phyloP scores from a whole-genome alignment of 2,329 filamentous ascomycete species.

The Coniochaeta hoffmannii region DNA sequence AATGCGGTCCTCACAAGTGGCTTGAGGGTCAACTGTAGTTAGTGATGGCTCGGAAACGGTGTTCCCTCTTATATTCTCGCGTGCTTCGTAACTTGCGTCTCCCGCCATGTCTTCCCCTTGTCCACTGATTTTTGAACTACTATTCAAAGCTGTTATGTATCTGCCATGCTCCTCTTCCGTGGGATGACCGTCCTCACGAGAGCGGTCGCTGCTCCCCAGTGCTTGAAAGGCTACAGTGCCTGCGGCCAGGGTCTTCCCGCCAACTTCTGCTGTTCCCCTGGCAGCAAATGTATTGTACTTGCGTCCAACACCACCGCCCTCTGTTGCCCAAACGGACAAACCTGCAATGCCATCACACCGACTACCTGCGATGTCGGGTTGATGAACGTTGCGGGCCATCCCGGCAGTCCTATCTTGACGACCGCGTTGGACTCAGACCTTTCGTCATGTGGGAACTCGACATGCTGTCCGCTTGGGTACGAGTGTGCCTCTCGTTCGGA shows the following conservation, averaged over 20 bases:
- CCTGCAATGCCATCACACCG: slow-evolving; percentile 9
- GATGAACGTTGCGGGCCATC: slow-evolving; percentile 9
- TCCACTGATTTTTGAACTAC: background rate
- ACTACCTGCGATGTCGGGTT: slow-evolving; percentile 10
- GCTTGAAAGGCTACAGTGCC: background rate
- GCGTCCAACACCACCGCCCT: slow-evolving; percentile 11
- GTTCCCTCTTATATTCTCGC: background rate
- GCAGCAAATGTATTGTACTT: slow-evolving; percentile 5
- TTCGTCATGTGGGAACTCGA: slow-evolving; percentile 5
- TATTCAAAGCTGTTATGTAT: background rate
- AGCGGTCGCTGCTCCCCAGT: background rate
- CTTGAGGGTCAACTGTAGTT: background rate
- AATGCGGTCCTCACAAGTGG: background rate
- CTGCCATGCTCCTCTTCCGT: background rate
- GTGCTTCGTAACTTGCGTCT: background rate
- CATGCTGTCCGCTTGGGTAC: slow-evolving; percentile 15
- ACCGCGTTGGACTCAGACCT: slow-evolving; percentile 7
- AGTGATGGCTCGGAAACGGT: background rate
- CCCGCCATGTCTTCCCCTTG: background rate
- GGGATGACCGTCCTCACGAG: background rate
- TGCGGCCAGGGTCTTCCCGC: slow-evolving; percentile 10
- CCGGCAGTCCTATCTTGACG: slow-evolving; percentile 7
- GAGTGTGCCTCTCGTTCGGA: background rate
- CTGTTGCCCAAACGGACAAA: slow-evolving; percentile 9
- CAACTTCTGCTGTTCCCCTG: slow-evolving; percentile 11